phyloP scores from a whole-genome alignment of 345 rosid species.

The Pelargonium nanum region DNA sequence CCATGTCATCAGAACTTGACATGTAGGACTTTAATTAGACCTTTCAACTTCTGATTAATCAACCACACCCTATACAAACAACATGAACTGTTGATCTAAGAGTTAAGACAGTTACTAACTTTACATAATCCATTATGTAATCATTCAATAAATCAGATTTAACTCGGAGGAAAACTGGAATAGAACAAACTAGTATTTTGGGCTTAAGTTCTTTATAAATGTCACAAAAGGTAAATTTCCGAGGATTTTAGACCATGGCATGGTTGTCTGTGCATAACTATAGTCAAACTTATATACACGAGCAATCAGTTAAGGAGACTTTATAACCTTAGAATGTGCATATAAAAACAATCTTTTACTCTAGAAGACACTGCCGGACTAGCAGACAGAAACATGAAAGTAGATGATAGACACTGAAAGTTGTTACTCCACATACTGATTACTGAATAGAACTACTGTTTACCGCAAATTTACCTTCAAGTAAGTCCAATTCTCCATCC shows the following conservation, averaged over 20 bases:
- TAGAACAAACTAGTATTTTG: too few relatives aligned
- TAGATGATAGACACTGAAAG: too few relatives aligned
- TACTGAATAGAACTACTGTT: neutral
- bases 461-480: constrained; percentile 36
- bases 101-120: too few relatives aligned
- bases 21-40: too few relatives aligned
- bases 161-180: too few relatives aligned
- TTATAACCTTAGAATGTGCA: neutral
- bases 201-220: too few relatives aligned
- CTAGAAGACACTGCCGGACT: neutral
- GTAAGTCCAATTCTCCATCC: constrained; percentile 50
- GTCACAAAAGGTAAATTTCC: too few relatives aligned
- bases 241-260: too few relatives aligned
- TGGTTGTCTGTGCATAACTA: too few relatives aligned
- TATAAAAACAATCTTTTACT: neutral
- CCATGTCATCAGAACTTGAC: neutral
- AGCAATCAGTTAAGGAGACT: neutral
- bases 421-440: neutral
- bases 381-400: neutral
- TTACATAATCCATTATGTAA: too few relatives aligned
- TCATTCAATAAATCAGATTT: too few relatives aligned
- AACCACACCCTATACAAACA: neutral
- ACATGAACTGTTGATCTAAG: neutral
- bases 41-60: neutral
- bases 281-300: neutral